Base-by-base conservation (phyloP, 1,284 basidiomycete genomes). In the Flammula alnicola region DNA sequence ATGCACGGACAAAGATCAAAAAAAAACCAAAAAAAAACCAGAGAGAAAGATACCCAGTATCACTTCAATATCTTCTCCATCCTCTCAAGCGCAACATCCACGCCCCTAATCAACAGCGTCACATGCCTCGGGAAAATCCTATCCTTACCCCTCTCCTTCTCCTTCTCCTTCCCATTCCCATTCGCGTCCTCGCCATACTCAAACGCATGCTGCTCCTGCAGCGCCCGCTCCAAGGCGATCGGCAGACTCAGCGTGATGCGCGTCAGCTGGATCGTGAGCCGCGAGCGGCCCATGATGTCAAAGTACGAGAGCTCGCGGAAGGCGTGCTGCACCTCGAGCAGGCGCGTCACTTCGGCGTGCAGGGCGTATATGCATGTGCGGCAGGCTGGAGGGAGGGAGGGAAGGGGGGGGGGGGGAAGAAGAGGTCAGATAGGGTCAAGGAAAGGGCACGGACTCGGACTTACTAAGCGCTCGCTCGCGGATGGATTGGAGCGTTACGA, bases 221-320 rank as follows among this genome's bases (percentile, higher is more conserved):
- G 75, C 0, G 88, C 89, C 37, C 74, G 76, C 63, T 93, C 91
- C 19, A 94, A 77, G 0, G 81, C 85, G 55, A 93, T 78, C 3
- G 91, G 91, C 6, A 93, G 79, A 46, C 77, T 80, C 49, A 94
- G 77, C 10, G 89, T 88, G 59, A 92, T 86, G n/a, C 91, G 79
- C 2, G 86, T 88, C 41, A 94, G 78, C 57, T 88, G 85, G 26
- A 93, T 79, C 11, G 88, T 88, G 20, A 93, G 73, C 4, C 88
- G 79, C 1, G 86, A 83, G 10, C 91, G 83, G n/a, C 87, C 85
- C 38, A 84, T 75, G 52, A 94, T 71, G 65, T 93, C 87, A 57
- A 93, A 81, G 63, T 91, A 93, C 7, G 87, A 82, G 29, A 93
- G 78, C 49, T 83, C 78, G 26, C 85, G 81, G 54, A 94, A 84